Evolutionary conservation across 2,329 filamentous ascomycete species (phyloP).

Genomic region (Diaporthe sp.): DNA sequence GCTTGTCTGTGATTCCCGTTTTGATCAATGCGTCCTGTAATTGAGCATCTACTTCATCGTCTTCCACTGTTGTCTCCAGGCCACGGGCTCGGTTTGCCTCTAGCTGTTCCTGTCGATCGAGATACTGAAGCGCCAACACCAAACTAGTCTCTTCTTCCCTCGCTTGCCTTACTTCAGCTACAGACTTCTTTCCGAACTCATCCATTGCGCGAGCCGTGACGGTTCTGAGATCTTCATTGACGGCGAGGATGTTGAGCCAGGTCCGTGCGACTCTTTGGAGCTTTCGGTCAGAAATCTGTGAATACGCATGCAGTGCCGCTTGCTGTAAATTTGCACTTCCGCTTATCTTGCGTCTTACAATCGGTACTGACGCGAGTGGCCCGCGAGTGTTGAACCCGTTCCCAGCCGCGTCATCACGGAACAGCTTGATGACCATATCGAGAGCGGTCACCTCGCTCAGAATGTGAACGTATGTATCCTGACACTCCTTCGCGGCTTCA

Average conservation of each 20-base stretch:
- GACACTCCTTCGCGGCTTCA: background rate
- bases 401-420: background rate
- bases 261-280: background rate
- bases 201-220: background rate
- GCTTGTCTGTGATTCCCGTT: background rate
- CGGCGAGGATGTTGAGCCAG: background rate
- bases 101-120: slow-evolving; percentile 1
- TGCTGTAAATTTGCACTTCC: background rate
- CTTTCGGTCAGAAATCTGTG: background rate
- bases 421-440: background rate
- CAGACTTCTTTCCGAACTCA: background rate
- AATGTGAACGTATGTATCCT: background rate
- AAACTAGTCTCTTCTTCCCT: background rate
- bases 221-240: background rate
- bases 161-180: background rate
- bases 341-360: background rate
- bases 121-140: background rate
- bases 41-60: background rate
- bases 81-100: background rate
- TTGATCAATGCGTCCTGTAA: background rate
- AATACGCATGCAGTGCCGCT: background rate
- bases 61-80: background rate
- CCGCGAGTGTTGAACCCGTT: background rate
- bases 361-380: background rate
- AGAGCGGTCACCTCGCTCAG: background rate